Evolutionary conservation across 1,139 yeast species (phyloP).

Genomic region (Kodamaea ohmeri): DNA sequence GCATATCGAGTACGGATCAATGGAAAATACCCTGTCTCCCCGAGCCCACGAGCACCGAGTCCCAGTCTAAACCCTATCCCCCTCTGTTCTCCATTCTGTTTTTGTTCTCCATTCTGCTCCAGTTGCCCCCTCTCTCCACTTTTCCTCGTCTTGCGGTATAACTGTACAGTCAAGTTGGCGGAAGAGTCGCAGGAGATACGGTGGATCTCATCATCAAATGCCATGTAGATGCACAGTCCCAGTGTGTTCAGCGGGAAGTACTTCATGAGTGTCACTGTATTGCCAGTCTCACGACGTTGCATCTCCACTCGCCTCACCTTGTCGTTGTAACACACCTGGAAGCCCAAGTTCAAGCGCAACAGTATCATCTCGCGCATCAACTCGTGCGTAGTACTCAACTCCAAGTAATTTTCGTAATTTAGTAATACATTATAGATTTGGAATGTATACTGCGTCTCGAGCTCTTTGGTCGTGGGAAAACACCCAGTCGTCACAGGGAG

Average conservation of each 20-base stretch:
- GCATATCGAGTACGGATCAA: conserved; percentile 79
- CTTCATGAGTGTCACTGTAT: conserved; percentile 41
- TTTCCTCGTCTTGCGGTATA: conserved; percentile 48
- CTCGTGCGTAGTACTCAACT: conserved; percentile 54
- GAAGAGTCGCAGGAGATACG: conserved; percentile 69
- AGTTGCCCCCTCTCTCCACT: no score
- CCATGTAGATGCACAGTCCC: conserved; percentile 68
- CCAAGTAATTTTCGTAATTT: conserved; percentile 51
- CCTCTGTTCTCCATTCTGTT: no score
- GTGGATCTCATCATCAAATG: conserved; percentile 81
- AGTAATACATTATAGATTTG: conserved; percentile 64
- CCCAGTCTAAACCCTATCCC: no score
- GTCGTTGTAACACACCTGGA: conserved; percentile 80
- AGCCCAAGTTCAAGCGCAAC: conserved; percentile 77
- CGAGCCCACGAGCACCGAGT: conserved; percentile 12
- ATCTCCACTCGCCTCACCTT: conserved; percentile 64
- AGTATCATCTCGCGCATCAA: conserved; percentile 87
- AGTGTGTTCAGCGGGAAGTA: conserved; percentile 38
- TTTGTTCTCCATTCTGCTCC: no score
- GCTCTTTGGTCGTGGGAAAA: conserved; percentile 69
- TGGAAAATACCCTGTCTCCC: conserved; percentile 51
- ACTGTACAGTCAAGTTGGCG: conserved; percentile 72
- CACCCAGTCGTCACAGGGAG: conserved; percentile 76
- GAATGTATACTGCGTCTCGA: conserved; percentile 59
- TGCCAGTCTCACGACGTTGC: conserved; percentile 59